phyloP scores from a whole-genome alignment of 495 filamentous ascomycete genomes.

The Hypomontagnella monticulosa region DNA sequence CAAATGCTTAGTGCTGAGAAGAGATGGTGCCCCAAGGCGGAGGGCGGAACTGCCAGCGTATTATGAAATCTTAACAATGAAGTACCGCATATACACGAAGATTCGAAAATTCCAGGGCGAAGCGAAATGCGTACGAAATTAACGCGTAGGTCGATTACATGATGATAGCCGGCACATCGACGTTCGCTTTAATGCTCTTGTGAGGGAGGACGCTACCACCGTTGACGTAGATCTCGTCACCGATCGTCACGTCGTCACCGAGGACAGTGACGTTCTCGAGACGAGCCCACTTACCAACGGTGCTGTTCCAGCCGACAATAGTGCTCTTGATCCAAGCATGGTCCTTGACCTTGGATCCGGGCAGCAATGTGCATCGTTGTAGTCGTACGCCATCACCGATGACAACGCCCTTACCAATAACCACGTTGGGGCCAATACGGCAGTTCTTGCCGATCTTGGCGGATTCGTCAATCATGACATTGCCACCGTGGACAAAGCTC shows the following conservation, averaged over 20 bases:
- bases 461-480: constrained; percentile 93
- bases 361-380: constrained; percentile 91
- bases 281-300: constrained; percentile 93
- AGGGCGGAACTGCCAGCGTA: constrained; percentile 34
- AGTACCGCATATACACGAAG: constrained; percentile 40
- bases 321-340: constrained; percentile 99
- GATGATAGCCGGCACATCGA: constrained; percentile 90
- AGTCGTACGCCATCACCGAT: constrained; percentile 94
- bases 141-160: constrained; percentile 64
- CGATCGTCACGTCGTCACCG: constrained; percentile 98
- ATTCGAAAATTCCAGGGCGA: constrained; percentile 16
- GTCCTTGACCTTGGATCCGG: constrained; percentile 94
- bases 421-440: constrained; percentile 97
- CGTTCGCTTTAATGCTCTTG: constrained; percentile 99
- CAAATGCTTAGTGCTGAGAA: constrained; percentile 40
- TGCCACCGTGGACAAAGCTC: constrained; percentile 91
- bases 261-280: constrained; percentile 97
- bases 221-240: constrained; percentile 98
- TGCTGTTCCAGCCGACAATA: constrained; percentile 99
- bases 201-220: constrained; percentile 95
- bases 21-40: constrained; percentile 26
- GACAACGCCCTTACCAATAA: constrained; percentile 93
- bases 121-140: constrained; percentile 1
- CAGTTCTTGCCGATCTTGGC: constrained; percentile 99
- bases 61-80: constrained; percentile 42